Evolutionary conservation across 495 filamentous ascomycete genomes (phyloP).

Genomic region (Pseudomonodictys pantanalensis): DNA sequence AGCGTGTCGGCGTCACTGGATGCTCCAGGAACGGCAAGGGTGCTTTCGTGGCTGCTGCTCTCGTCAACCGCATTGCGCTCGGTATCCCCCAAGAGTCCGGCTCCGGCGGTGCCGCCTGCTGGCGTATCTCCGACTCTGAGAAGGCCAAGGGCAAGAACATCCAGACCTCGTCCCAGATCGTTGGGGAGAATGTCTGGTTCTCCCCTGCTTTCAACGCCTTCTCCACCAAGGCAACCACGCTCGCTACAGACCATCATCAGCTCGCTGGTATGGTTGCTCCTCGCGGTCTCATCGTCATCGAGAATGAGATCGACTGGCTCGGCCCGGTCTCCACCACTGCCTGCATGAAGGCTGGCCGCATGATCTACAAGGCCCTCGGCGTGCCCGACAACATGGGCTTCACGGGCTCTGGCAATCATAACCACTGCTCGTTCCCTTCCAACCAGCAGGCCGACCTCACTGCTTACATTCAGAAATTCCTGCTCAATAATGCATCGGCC

Average conservation of each 20-base stretch:
- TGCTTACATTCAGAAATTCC: slow-evolving; percentile 54
- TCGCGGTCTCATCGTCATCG: slow-evolving; percentile 43
- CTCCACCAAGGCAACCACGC: slow-evolving; percentile 23
- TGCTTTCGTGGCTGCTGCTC: slow-evolving; percentile 49
- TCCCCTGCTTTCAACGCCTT: slow-evolving; percentile 40
- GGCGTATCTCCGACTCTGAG: slow-evolving; percentile 47
- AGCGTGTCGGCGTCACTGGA: slow-evolving; percentile 47
- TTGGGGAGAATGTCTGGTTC: slow-evolving; percentile 51
- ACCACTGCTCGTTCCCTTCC: slow-evolving; percentile 54
- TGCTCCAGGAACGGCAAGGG: slow-evolving; percentile 54
- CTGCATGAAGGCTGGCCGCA: slow-evolving; percentile 55
- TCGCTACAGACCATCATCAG: slow-evolving; percentile 47
- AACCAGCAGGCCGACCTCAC: slow-evolving; percentile 50
- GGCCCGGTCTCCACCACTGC: slow-evolving; percentile 47
- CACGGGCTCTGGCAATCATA: slow-evolving; percentile 51
- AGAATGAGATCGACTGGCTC: slow-evolving; percentile 50
- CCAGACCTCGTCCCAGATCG: slow-evolving; percentile 47
- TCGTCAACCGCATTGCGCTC: slow-evolving; percentile 47
- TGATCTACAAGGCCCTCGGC: slow-evolving; percentile 52
- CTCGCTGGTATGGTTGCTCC: slow-evolving; percentile 45
- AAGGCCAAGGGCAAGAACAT: slow-evolving; percentile 38
- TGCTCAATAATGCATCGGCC: slow-evolving; percentile 41
- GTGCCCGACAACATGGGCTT: slow-evolving; percentile 50
- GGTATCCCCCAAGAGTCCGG: slow-evolving; percentile 52
- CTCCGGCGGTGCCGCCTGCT: slow-evolving; percentile 49